Percentiles rank a stretch among this genome's conserved stretches.
Evolutionary conservation across 2,329 filamentous ascomycete species (phyloP).

Genomic region (Paecilomyces fulvus): DNA sequence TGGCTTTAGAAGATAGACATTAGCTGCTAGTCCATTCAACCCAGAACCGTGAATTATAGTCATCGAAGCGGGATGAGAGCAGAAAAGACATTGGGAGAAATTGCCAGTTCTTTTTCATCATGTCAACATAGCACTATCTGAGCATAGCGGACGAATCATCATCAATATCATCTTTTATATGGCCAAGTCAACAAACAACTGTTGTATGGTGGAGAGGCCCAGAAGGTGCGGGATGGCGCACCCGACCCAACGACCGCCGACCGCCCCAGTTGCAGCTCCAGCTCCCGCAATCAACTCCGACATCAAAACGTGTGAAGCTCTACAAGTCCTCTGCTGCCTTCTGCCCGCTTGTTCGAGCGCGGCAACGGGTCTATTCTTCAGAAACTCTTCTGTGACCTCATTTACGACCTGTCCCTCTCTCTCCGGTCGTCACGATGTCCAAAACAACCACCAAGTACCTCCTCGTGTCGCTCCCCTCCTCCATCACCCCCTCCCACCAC

Average conservation of each 20-base stretch:
- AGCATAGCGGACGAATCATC: too few relatives aligned
- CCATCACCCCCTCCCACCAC: slow-evolving; percentile 73
- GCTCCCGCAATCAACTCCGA: slow-evolving; percentile 1
- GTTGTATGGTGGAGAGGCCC: background rate
- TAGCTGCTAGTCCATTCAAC: background rate
- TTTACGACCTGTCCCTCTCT: background rate
- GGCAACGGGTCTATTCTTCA: slow-evolving; percentile 10
- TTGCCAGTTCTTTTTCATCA: background rate
- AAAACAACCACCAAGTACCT: slow-evolving; percentile 57
- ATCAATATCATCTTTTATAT: background rate
- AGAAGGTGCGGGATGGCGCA: background rate
- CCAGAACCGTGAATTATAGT: background rate
- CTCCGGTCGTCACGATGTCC: slow-evolving; percentile 27
- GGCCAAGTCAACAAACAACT: background rate
- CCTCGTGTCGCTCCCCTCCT: slow-evolving; percentile 80
- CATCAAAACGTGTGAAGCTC: slow-evolving; percentile 3
- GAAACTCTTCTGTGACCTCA: slow-evolving; percentile 1
- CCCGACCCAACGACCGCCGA: background rate
- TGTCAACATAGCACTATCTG: background rate
- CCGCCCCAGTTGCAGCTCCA: slow-evolving; percentile 1
- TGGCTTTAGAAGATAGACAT: background rate
- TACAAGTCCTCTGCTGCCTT: slow-evolving; percentile 4
- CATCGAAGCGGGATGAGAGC: background rate
- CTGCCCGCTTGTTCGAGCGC: slow-evolving; percentile 17
- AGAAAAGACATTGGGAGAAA: background rate